Evolutionary conservation across 768 basidiomycete genomes (phyloP).

Genomic region (Suillus decipiens): DNA sequence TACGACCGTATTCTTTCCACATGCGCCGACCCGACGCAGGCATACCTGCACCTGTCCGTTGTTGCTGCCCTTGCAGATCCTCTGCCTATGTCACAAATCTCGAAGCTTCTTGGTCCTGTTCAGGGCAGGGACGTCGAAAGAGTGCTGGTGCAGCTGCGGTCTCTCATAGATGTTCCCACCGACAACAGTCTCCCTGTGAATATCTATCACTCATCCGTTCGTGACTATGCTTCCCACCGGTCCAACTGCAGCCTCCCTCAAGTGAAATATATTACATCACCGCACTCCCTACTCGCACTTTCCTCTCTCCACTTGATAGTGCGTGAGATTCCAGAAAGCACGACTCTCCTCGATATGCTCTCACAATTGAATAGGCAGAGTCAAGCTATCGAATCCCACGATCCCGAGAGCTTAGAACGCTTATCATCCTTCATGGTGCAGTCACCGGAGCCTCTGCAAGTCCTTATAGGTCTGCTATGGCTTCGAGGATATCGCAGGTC

Average conservation of each 20-base stretch:
- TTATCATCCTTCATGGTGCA: not conserved
- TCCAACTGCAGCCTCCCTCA: not conserved
- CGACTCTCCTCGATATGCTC: not conserved
- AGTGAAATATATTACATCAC: not conserved
- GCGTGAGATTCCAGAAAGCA: not conserved
- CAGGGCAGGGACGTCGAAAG: not conserved
- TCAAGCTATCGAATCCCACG: not conserved
- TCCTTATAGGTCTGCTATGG: not conserved
- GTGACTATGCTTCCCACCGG: not conserved
- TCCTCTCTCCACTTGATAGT: not conserved
- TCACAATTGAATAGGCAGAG: not conserved
- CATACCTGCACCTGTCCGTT: not conserved
- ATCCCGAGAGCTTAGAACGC: not conserved
- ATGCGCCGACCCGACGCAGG: not conserved
- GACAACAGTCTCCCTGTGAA: not conserved
- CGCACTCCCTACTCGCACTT: not conserved
- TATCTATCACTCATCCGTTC: not conserved
- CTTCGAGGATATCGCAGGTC: not conserved
- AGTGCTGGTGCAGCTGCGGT: not conserved
- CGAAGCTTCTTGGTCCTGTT: not conserved
- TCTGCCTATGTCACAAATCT: not conserved
- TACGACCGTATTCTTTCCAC: not conserved
- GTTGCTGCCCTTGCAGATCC: not conserved
- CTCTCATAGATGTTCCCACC: not conserved
- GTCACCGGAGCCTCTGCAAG: not conserved